phyloP scores from a whole-genome alignment of 2,329 filamentous ascomycete genomes.

The Fusarium tanahbumbuense region DNA sequence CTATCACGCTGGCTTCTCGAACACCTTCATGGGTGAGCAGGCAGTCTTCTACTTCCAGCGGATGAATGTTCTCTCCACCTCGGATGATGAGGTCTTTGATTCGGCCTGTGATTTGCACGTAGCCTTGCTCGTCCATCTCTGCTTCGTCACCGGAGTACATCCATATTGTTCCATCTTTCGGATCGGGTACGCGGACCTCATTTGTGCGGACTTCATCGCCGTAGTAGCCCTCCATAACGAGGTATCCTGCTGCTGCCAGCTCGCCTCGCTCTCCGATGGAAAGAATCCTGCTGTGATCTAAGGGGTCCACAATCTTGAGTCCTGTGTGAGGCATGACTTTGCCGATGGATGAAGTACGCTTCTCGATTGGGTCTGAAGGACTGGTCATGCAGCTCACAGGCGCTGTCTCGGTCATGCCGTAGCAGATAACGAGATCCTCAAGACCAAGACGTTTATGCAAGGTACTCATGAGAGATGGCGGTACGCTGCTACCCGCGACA shows the following conservation, averaged over 20 bases:
- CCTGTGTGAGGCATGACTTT: constrained; percentile 83
- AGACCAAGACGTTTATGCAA: constrained; percentile 81
- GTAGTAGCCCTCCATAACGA: constrained; percentile 93
- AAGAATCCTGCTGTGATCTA: constrained; percentile 68
- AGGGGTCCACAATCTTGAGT: constrained; percentile 79
- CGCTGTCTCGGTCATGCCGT: constrained; percentile 93
- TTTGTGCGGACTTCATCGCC: constrained; percentile 75
- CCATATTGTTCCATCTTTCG: constrained; percentile 72
- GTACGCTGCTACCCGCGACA: constrained; percentile 87
- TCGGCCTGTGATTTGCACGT: constrained; percentile 86
- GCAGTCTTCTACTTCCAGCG: constrained; percentile 90
- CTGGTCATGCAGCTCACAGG: constrained; percentile 85
- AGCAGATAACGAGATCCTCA: constrained; percentile 88
- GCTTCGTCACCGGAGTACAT: constrained; percentile 96
- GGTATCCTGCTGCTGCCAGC: constrained; percentile 84
- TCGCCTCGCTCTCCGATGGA: constrained; percentile 78
- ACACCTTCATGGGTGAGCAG: constrained; percentile 79
- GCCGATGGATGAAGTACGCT: constrained; percentile 81
- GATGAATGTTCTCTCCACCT: constrained; percentile 95
- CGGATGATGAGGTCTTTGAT: constrained; percentile 97
- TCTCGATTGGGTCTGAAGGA: constrained; percentile 77
- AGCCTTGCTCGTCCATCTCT: constrained; percentile 83
- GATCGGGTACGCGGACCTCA: constrained; percentile 68
- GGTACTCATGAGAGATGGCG: constrained; percentile 81
- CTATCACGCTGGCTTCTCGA: constrained; percentile 83